phyloP scores from a whole-genome alignment of 805 yeast species.

The Lipomyces orientalis region DNA sequence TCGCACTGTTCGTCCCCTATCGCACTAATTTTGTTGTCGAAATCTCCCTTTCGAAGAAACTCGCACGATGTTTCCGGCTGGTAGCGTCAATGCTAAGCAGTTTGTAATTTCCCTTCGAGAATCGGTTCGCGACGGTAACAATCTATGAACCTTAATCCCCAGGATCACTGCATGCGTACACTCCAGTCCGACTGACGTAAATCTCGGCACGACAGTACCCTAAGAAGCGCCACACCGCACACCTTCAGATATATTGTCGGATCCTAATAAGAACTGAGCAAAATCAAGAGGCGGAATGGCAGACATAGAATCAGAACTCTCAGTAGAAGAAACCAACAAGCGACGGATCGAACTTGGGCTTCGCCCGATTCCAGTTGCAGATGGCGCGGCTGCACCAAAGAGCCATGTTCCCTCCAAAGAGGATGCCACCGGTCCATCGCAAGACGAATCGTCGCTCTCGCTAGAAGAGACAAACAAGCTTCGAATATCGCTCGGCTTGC shows the following conservation, averaged over 20 bases:
- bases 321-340: slow-evolving; percentile 62
- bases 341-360: slow-evolving; percentile 59
- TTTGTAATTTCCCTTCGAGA: not conserved
- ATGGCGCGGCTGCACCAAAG: not conserved
- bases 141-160: not conserved
- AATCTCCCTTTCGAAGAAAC: not conserved
- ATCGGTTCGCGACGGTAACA: not conserved
- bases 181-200: not conserved
- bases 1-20: not conserved
- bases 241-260: not conserved
- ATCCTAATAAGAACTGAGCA: not conserved
- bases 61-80: not conserved
- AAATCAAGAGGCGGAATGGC: slow-evolving; percentile 8
- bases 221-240: not conserved
- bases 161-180: not conserved
- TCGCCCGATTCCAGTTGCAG: slow-evolving; percentile 52
- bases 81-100: not conserved
- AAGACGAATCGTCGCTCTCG: slow-evolving; percentile 31
- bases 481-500: slow-evolving; percentile 55
- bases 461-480: slow-evolving; percentile 33
- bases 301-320: slow-evolving; percentile 29
- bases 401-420: not conserved
- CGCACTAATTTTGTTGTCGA: not conserved
- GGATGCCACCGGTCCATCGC: slow-evolving; percentile 20
- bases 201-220: not conserved